Evolutionary conservation across 2,329 filamentous ascomycete genomes (phyloP).

Genomic region (Lecanosticta acicola): DNA sequence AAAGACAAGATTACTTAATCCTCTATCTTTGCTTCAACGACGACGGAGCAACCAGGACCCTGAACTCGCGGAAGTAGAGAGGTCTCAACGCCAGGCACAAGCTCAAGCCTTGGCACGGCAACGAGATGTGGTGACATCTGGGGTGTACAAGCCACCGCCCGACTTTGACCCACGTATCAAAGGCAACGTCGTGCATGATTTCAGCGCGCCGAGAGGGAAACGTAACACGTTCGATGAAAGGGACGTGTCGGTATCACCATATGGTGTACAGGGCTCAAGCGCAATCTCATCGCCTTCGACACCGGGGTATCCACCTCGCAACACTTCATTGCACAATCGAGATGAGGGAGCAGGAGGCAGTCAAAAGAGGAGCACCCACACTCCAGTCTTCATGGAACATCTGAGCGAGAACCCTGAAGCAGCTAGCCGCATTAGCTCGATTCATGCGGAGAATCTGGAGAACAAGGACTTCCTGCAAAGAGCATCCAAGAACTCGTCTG

Average conservation of each 20-base stretch:
- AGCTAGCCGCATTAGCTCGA: constrained; percentile 37
- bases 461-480: constrained; percentile 46
- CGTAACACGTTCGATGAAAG: constrained; percentile 21
- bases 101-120: constrained; percentile 43
- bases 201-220: constrained; percentile 53
- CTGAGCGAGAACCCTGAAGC: constrained; percentile 50
- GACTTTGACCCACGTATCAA: constrained; percentile 60
- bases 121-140: constrained; percentile 48
- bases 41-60: constrained; percentile 45
- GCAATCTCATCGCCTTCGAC: constrained; percentile 4
- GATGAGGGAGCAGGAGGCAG: constrained; percentile 4
- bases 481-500: constrained; percentile 34
- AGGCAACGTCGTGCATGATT: constrained; percentile 60
- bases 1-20: constrained; percentile 47
- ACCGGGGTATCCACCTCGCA: constrained; percentile 14
- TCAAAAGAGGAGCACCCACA: constrained; percentile 40
- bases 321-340: constrained; percentile 16
- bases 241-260: constrained; percentile 6
- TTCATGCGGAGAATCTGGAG: constrained; percentile 44
- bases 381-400: constrained; percentile 57
- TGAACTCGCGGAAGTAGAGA: constrained; percentile 16
- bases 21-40: constrained; percentile 55
- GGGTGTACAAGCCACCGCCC: constrained; percentile 47
- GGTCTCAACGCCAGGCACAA: constrained; percentile 20
- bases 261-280: constrained; percentile 4